Percentiles rank a stretch among this genome's conserved stretches.
phyloP scores from a whole-genome alignment of 352 stramenopile genomes.

The Phytophthora litchii region DNA sequence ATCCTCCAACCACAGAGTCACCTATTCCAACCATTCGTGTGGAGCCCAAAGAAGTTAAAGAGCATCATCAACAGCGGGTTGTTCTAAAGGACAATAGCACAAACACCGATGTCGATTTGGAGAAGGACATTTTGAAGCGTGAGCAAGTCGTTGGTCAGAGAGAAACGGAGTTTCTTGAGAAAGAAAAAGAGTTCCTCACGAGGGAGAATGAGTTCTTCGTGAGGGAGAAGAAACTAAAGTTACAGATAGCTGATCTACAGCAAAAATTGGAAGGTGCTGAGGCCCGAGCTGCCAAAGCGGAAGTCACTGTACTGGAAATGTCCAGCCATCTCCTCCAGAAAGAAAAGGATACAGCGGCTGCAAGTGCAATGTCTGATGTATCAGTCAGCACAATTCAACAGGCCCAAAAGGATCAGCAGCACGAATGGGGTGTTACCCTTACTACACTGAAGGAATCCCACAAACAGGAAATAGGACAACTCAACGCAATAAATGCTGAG shows the following conservation, averaged over 20 bases:
- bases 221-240: conserved; percentile 37
- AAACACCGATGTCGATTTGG: conserved; percentile 64
- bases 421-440: conserved; percentile 23
- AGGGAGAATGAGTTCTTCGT: conserved; percentile 44
- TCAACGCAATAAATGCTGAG: conserved; percentile 19
- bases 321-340: conserved; percentile 33
- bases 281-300: conserved; percentile 27
- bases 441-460: conserved; percentile 15
- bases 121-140: conserved; percentile 52
- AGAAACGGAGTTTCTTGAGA: conserved; percentile 41
- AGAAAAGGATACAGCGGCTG: conserved; percentile 32
- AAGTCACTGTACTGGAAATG: conserved; percentile 35
- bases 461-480: conserved; percentile 22
- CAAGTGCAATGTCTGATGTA: conserved; percentile 8
- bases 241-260: conserved; percentile 37
- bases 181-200: conserved; percentile 41
- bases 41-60: background rate
- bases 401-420: conserved; percentile 18
- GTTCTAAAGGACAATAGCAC: conserved; percentile 58
- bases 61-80: conserved; percentile 24
- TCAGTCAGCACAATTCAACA: conserved; percentile 8
- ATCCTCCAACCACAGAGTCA: conserved; percentile 1
- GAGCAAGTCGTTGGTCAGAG: conserved; percentile 41
- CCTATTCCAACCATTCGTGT: background rate
- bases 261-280: conserved; percentile 29